These are phyloP conservation scores for Polygonum maritimum DNA, from an alignment of 148 eudicot genomes.

Conservation along the genomic window DNA sequence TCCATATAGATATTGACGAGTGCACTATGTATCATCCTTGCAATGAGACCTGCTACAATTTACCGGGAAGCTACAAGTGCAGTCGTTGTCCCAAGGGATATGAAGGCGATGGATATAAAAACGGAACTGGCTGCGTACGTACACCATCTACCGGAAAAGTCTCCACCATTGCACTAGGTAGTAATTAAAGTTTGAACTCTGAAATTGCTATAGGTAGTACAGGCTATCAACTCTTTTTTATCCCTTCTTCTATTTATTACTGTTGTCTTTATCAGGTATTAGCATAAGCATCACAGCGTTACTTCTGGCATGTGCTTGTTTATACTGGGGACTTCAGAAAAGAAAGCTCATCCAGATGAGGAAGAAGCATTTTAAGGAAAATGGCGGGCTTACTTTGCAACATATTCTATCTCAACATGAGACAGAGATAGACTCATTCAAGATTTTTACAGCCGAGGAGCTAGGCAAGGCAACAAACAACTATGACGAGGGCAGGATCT, in stretches of 20 bases:
- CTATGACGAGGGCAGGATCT: neutral
- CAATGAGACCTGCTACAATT: neutral
- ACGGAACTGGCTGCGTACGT: neutral
- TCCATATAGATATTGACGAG: neutral
- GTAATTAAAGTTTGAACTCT: neutral
- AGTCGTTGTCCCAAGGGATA: neutral
- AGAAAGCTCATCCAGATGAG: neutral
- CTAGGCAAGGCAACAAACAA: slow-evolving; percentile 1
- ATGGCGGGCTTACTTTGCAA: neutral
- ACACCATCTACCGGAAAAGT: neutral
- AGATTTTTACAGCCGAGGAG: neutral
- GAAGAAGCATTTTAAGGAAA: slow-evolving; percentile 1
- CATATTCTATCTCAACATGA: neutral
- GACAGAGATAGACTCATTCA: neutral
- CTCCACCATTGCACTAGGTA: slow-evolving; percentile 1
- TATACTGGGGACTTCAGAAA: neutral
- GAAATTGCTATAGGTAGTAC: neutral
- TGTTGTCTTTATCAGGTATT: neutral
- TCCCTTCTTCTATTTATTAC: neutral
- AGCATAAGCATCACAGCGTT: neutral
- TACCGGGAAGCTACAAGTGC: neutral
- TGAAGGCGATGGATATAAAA: neutral
- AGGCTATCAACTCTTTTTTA: neutral
- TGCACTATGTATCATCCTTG: neutral
- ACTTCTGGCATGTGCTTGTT: neutral